These are phyloP conservation scores for Citrus inodora DNA, from an alignment of 345 rosid species.

Conservation along the genomic window DNA sequence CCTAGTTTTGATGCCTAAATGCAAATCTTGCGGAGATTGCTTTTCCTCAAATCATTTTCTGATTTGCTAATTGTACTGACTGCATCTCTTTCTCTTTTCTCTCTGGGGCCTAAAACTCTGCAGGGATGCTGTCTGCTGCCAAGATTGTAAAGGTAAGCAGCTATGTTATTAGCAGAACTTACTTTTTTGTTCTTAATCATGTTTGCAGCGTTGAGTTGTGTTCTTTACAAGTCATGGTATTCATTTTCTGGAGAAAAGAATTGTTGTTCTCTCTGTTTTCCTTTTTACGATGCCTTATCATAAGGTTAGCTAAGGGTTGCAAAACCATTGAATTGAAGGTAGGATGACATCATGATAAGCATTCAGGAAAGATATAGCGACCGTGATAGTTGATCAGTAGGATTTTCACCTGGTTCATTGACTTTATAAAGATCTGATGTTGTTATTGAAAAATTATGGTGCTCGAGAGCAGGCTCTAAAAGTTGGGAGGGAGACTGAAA, in stretches of 20 bases:
- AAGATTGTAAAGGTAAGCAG: slow-evolving; percentile 69
- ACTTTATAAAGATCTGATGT: neutral
- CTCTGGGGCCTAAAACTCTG: slow-evolving; percentile 15
- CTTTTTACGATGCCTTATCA: neutral
- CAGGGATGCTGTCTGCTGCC: slow-evolving; percentile 95
- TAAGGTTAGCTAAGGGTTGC: neutral
- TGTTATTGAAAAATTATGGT: neutral
- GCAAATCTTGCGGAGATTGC: neutral
- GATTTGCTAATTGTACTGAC: neutral
- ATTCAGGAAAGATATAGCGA: neutral
- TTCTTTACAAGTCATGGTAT: neutral
- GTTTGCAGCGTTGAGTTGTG: neutral
- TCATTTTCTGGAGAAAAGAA: neutral
- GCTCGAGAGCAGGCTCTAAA: no score
- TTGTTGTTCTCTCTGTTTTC: neutral
- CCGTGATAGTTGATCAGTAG: neutral
- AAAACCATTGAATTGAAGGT: neutral
- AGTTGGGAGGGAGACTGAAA: no score
- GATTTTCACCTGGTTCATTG: neutral
- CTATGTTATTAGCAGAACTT: neutral
- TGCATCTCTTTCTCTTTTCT: neutral
- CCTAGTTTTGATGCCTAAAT: neutral
- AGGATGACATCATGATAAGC: neutral
- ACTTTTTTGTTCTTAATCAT: neutral
- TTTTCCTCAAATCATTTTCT: neutral